Base-by-base conservation (phyloP, 495 filamentous ascomycete species). In the Pseudoneurospora amorphoporcata region DNA sequence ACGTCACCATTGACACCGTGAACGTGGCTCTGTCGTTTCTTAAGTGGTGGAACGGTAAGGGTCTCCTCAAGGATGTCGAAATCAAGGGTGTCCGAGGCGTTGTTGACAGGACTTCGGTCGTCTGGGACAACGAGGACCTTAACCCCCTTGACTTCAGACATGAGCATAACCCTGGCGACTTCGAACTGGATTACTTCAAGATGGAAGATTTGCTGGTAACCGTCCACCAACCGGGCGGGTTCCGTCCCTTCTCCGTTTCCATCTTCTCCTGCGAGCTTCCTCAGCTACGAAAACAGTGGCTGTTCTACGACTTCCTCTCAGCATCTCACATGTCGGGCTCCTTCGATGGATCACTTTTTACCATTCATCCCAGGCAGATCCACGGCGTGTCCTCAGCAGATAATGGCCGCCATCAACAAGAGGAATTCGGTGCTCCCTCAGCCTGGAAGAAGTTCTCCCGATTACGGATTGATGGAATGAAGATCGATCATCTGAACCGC, bases 41-140 rank as follows among this genome's bases (percentile, higher is more conserved):
- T 3, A 97, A 97, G 77, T 99, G 95, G 95, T 93, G 97, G 85
- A 98, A 97, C 76, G 95, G 95, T 32, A 97, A 94, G 82, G 95
- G 95, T 0, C 88, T 97, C 4, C 86, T 99, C 16, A 90, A 91
- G 75, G 92, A 97, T 82, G 95, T 98, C 58, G 94, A 97, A 77
- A 90, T 99, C 14, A 94, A 93, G 77, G 95, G 95, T 16, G 92
- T 99, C n/a, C 89, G 95, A 71, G 95, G 95, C n/a, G 93, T 98
- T 16, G 86, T 99, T 39, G 95, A 99, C 79, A 88, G 95, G 73
- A 94, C 93, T 3, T 89, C 89, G 42, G 90, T 99, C 17, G 83
- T 85, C 70, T 94, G 92, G 88, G 83, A 86, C 6, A 84, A 82
- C 16, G 88, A 91, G n/a, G 85, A 88, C 71, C 81, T 92, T 39